phyloP scores from a whole-genome alignment of 1,284 basidiomycete species.

The Cutaneotrichosporon cavernicola region DNA sequence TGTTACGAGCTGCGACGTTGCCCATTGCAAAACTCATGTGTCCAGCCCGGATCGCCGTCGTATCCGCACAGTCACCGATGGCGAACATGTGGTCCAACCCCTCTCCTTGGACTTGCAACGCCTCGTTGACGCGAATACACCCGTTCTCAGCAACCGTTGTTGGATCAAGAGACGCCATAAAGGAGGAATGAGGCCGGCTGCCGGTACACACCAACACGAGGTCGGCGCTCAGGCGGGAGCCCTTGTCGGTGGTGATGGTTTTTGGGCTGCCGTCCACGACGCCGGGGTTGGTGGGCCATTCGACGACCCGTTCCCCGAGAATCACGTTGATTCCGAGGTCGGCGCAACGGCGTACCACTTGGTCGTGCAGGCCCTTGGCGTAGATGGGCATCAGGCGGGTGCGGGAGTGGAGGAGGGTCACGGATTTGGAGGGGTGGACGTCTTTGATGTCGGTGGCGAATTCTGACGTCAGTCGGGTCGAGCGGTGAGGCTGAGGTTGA shows the following conservation, averaged over 20 bases:
- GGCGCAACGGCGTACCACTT: slow-evolving; percentile 44
- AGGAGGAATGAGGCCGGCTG: slow-evolving; percentile 65
- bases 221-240: slow-evolving; percentile 64
- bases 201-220: slow-evolving; percentile 73
- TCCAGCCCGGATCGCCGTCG: slow-evolving; percentile 59
- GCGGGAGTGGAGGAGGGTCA: slow-evolving; percentile 57
- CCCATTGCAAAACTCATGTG: slow-evolving; percentile 67
- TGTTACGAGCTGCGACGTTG: slow-evolving; percentile 48
- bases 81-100: slow-evolving; percentile 48
- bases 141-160: slow-evolving; percentile 56
- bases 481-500: neutral
- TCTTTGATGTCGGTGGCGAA: slow-evolving; percentile 56
- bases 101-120: slow-evolving; percentile 57
- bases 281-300: slow-evolving; percentile 44
- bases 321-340: slow-evolving; percentile 53
- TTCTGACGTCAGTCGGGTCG: slow-evolving; percentile 34
- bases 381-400: slow-evolving; percentile 54
- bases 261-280: slow-evolving; percentile 39
- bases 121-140: slow-evolving; percentile 59
- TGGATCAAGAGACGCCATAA: slow-evolving; percentile 54
- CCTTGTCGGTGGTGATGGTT: slow-evolving; percentile 60
- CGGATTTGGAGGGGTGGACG: slow-evolving; percentile 49
- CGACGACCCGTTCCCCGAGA: slow-evolving; percentile 51
- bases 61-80: slow-evolving; percentile 54
- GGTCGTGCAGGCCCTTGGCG: slow-evolving; percentile 51